These are phyloP conservation scores for Asclepias syriaca DNA, from an alignment of 257 asterid species.

Conservation along the genomic window DNA sequence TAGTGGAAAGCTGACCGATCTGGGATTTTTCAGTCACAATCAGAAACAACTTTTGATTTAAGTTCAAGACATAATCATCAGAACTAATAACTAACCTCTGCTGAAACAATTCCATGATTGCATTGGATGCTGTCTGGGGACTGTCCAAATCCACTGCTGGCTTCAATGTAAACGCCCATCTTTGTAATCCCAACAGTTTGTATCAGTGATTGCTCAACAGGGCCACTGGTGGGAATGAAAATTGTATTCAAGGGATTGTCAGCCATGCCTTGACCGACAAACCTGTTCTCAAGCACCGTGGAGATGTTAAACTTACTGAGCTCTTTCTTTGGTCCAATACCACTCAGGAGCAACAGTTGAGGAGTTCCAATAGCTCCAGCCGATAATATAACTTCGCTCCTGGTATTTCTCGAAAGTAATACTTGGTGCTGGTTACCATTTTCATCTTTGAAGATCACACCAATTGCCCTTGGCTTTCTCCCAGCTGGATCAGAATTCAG, in stretches of 20 bases:
- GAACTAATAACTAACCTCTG: slow-evolving; percentile 55
- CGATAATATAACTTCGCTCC: slow-evolving; percentile 72
- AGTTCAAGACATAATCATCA: too few relatives aligned
- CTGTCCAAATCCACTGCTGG: slow-evolving; percentile 95
- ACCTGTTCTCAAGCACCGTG: slow-evolving; percentile 56
- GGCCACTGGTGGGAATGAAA: slow-evolving; percentile 62
- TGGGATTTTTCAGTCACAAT: slow-evolving; percentile 8
- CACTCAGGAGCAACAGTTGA: slow-evolving; percentile 81
- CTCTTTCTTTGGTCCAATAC: slow-evolving; percentile 75
- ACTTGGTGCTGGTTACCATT: slow-evolving; percentile 67
- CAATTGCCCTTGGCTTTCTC: slow-evolving; percentile 57
- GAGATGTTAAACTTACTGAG: slow-evolving; percentile 59
- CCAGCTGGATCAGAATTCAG: slow-evolving; percentile 11
- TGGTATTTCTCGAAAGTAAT: slow-evolving; percentile 46
- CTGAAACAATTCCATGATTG: slow-evolving; percentile 79
- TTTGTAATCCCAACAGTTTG: slow-evolving; percentile 91
- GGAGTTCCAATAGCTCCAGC: slow-evolving; percentile 98
- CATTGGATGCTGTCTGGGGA: slow-evolving; percentile 59
- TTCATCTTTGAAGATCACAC: slow-evolving; percentile 82
- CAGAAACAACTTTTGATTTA: too few relatives aligned
- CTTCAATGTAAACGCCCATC: slow-evolving; percentile 83
- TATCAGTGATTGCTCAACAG: slow-evolving; percentile 64
- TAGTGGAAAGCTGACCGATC: slow-evolving; percentile 82
- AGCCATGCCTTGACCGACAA: slow-evolving; percentile 72
- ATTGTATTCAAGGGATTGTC: slow-evolving; percentile 90